Conservation (phyloP, 2,329 filamentous ascomycete genomes). For the Colletotrichum eremochloae region DNA sequence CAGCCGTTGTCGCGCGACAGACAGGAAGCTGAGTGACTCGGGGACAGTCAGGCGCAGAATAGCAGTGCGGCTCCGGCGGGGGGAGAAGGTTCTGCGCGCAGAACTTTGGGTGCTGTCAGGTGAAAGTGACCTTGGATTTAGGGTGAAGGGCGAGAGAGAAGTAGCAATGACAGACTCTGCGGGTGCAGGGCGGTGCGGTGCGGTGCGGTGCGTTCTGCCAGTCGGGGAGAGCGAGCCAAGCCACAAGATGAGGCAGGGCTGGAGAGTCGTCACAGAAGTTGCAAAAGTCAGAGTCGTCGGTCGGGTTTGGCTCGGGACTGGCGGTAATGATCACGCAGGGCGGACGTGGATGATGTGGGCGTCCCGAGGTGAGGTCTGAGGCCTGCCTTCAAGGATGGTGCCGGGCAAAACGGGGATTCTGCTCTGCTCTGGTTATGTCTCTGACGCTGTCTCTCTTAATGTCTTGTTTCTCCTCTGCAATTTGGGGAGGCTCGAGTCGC, state of each 20-base stretch:
- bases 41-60: constrained; percentile 8
- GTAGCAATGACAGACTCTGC: constrained; percentile 10
- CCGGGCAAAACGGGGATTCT: constrained; percentile 15
- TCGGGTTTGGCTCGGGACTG: constrained; percentile 31
- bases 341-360: not conserved
- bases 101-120: constrained; percentile 6
- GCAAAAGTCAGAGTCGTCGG: constrained; percentile 26
- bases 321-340: constrained; percentile 25
- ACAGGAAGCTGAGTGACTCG: constrained; percentile 1
- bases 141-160: constrained; percentile 9
- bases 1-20: constrained; percentile 23
- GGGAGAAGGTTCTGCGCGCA: constrained; percentile 8
- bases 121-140: constrained; percentile 8
- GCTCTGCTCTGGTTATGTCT: constrained; percentile 19
- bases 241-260: constrained; percentile 42
- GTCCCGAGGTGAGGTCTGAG: constrained; percentile 6
- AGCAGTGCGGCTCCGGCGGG: not conserved
- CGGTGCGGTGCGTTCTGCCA: constrained; percentile 13
- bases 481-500: constrained; percentile 22
- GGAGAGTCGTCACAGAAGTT: constrained; percentile 31
- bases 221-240: constrained; percentile 40
- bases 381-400: constrained; percentile 26
- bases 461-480: not conserved
- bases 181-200: constrained; percentile 8
- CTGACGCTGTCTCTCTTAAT: not conserved